Evolutionary conservation across 768 basidiomycete genomes (phyloP), one percentile per base, ranked within the genome.

Genomic region (Boletus rufocinnamomeus): DNA sequence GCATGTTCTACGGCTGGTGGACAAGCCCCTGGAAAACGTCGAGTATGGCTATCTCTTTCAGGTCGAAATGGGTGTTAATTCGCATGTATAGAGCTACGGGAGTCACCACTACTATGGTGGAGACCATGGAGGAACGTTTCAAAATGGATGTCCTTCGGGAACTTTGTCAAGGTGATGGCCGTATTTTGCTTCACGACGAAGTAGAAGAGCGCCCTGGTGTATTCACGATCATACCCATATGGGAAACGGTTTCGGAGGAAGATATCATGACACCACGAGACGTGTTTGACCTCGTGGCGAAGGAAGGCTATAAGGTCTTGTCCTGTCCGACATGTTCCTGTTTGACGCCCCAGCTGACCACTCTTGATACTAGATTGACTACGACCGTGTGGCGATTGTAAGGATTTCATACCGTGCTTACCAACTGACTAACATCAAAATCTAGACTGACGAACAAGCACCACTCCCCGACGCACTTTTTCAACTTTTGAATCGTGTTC

Each of bases 381-480:
- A 94, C 68, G 87, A 82, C 55, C 85, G 94, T n/a, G 83, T 95
- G 25, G 89, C 95, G 16, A 94, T 98, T 65, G 93, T 95, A 69
- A 64, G 17, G 50, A 38, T 38, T 61, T 50, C 27, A 11, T 54
- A 27, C 16, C 27, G 16, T 27, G 21, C 43, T 34, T 57, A 49
- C 38, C 10, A 16, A 30, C 9, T 11, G 19, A 56, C 63, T 61
- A 25, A 64, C 52, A n/a, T 51, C 11, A 28, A 60, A 53, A 9
- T 61, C n/a, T 63, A 95, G 92, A 98, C 95, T 9, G 96, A 98
- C 66, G 96, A 99, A 70, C 95, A 96, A 76, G 93, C 95, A 0
- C 96, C 96, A 1, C 79, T 98, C 19, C 97, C 97, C 0, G 89
- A 81, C 43, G 93, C 93, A 6, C 82, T 98, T 21, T 84, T 81